Conservation (phyloP, 805 yeast genomes). For the Priceomyces melissophilus region DNA sequence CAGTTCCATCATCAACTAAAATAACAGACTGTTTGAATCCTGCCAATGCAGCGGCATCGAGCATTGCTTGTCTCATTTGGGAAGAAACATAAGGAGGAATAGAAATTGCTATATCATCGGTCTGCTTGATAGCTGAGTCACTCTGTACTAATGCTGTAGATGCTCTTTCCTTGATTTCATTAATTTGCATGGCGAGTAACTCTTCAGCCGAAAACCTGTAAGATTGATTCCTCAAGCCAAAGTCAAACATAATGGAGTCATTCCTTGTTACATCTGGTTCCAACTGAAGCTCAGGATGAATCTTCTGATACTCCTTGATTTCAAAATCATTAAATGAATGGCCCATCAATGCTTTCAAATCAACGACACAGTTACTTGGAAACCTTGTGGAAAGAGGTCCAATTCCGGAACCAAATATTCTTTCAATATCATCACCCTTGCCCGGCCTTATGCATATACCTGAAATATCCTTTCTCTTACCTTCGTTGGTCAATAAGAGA, state of each 20-base stretch:
- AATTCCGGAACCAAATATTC: conserved; percentile 78
- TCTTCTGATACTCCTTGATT: conserved; percentile 43
- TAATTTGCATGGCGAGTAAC: conserved; percentile 75
- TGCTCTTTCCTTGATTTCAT: conserved; percentile 64
- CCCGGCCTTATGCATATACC: conserved; percentile 63
- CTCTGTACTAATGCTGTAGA: conserved; percentile 53
- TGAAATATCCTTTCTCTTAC: conserved; percentile 83
- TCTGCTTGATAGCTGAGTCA: conserved; percentile 44
- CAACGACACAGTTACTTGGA: conserved; percentile 66
- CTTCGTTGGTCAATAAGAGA: conserved; percentile 82
- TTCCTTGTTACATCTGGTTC: conserved; percentile 34
- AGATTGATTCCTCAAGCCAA: conserved; percentile 30
- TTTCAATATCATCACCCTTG: conserved; percentile 48
- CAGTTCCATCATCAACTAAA: conserved; percentile 86
- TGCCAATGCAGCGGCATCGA: conserved; percentile 70
- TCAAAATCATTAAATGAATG: conserved; percentile 45
- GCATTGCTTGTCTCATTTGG: conserved; percentile 64
- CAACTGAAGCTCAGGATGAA: conserved; percentile 61
- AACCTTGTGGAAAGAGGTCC: conserved; percentile 65
- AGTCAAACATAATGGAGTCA: conserved; percentile 56
- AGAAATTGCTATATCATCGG: conserved; percentile 69
- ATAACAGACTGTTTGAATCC: conserved; percentile 57
- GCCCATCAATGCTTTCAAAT: conserved; percentile 73
- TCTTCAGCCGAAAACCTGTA: conserved; percentile 62
- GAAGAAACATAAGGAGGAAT: conserved; percentile 71